phyloP scores from a whole-genome alignment of 2,329 filamentous ascomycete species.

The Pyrenochaeta sp. region DNA sequence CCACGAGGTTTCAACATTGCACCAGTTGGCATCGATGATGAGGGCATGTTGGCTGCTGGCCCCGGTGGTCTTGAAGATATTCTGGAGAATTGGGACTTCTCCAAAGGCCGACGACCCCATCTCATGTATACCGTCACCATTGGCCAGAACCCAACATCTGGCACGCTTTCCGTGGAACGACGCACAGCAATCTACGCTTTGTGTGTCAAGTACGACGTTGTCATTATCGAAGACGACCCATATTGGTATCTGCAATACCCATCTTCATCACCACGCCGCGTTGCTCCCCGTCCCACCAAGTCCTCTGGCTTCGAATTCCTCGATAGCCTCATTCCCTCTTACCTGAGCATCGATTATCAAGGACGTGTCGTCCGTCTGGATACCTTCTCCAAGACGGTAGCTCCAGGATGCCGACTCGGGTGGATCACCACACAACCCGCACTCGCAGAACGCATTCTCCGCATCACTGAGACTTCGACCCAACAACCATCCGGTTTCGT shows the following conservation, averaged over 20 bases:
- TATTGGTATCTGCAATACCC: constrained; percentile 96
- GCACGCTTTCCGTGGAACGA: constrained; percentile 74
- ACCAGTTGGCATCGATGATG: constrained; percentile 76
- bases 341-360: constrained; percentile 80
- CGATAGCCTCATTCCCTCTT: constrained; percentile 83
- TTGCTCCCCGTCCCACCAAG: constrained; percentile 53
- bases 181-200: constrained; percentile 80
- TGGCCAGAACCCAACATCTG: constrained; percentile 88
- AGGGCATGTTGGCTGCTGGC: constrained; percentile 80
- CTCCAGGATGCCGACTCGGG: constrained; percentile 86
- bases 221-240: constrained; percentile 93
- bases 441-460: constrained; percentile 75
- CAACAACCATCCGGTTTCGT: constrained; percentile 91
- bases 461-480: constrained; percentile 78
- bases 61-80: constrained; percentile 78
- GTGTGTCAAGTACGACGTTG: constrained; percentile 82
- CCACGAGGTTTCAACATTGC: constrained; percentile 77
- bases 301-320: constrained; percentile 76
- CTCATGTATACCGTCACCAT: constrained; percentile 91
- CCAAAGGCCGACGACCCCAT: constrained; percentile 77
- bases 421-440: constrained; percentile 88
- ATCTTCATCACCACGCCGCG: constrained; percentile 61
- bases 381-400: constrained; percentile 92
- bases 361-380: constrained; percentile 89
- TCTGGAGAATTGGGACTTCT: constrained; percentile 80